phyloP scores from a whole-genome alignment of 2,329 filamentous ascomycete species.

The Colletotrichum melonis region DNA sequence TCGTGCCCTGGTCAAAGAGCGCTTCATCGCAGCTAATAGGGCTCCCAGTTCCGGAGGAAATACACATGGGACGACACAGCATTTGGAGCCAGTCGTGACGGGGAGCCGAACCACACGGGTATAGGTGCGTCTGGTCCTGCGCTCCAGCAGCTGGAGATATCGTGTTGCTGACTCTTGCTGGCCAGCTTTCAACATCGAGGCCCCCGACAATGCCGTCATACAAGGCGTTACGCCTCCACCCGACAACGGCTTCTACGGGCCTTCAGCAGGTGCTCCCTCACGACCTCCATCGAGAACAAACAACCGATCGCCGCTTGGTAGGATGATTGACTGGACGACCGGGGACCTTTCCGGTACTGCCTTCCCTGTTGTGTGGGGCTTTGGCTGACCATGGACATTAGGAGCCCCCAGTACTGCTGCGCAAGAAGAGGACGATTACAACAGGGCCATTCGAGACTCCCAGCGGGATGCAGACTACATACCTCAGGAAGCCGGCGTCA shows the following conservation, averaged over 20 bases:
- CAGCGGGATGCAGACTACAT: slow-evolving; percentile 52
- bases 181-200: slow-evolving; percentile 68
- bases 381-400: slow-evolving; percentile 34
- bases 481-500: slow-evolving; percentile 64
- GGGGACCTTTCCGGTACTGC: slow-evolving; percentile 42
- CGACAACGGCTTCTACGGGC: slow-evolving; percentile 46
- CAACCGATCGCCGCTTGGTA: slow-evolving; percentile 66
- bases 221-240: slow-evolving; percentile 55
- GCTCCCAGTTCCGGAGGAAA: slow-evolving; percentile 55
- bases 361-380: slow-evolving; percentile 20
- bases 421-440: slow-evolving; percentile 66
- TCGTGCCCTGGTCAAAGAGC: slow-evolving; percentile 23
- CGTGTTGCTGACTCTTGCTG: slow-evolving; percentile 11
- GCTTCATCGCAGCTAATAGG: slow-evolving; percentile 13
- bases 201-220: slow-evolving; percentile 55
- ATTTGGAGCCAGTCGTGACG: slow-evolving; percentile 65
- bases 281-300: slow-evolving; percentile 72
- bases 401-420: slow-evolving; percentile 44
- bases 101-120: slow-evolving; percentile 53
- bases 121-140: slow-evolving; percentile 53
- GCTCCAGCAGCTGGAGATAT: background rate
- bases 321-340: slow-evolving; percentile 60
- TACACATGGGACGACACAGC: slow-evolving; percentile 68
- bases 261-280: slow-evolving; percentile 60
- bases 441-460: slow-evolving; percentile 67